phyloP scores from a whole-genome alignment of 805 yeast species.

The Candida sonorensis region DNA sequence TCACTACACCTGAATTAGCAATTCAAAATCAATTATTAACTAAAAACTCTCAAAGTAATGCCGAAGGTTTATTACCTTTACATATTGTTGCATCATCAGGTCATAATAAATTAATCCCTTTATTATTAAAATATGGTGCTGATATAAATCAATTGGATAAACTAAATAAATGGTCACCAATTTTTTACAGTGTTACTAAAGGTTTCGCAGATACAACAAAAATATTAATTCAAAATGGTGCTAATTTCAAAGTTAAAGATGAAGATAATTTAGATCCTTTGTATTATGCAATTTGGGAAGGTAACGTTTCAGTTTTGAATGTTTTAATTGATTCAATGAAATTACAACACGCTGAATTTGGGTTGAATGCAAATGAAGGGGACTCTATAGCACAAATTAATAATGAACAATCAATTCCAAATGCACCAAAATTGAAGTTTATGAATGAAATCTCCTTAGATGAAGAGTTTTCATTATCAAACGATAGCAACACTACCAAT shows the following conservation, averaged over 20 bases:
- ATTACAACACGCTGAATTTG: slow-evolving; percentile 1
- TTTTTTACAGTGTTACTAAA: slow-evolving; percentile 82
- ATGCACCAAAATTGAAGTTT: slow-evolving; percentile 11
- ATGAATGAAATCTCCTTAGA: slow-evolving; percentile 7
- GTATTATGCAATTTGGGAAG: slow-evolving; percentile 91
- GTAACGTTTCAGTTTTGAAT: slow-evolving; percentile 76
- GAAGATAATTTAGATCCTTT: slow-evolving; percentile 76
- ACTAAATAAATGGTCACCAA: slow-evolving; percentile 89
- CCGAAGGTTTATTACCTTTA: slow-evolving; percentile 82
- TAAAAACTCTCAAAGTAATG: slow-evolving; percentile 54
- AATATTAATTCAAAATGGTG: slow-evolving; percentile 67
- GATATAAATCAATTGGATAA: slow-evolving; percentile 76
- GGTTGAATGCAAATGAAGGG: not conserved
- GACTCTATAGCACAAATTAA: not conserved
- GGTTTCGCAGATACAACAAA: slow-evolving; percentile 70
- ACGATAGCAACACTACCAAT: too few species aligned
- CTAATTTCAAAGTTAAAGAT: slow-evolving; percentile 61
- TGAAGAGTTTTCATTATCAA: slow-evolving; percentile 1
- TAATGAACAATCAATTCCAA: slow-evolving; percentile 7
- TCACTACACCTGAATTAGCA: slow-evolving; percentile 22
- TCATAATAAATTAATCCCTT: slow-evolving; percentile 57
- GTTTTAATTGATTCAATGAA: slow-evolving; percentile 39
- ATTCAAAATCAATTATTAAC: slow-evolving; percentile 22
- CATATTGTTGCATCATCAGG: slow-evolving; percentile 89
- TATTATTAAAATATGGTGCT: slow-evolving; percentile 66